phyloP scores from a whole-genome alignment of 306 rosid species.

The Leucaena leucocephala region DNA sequence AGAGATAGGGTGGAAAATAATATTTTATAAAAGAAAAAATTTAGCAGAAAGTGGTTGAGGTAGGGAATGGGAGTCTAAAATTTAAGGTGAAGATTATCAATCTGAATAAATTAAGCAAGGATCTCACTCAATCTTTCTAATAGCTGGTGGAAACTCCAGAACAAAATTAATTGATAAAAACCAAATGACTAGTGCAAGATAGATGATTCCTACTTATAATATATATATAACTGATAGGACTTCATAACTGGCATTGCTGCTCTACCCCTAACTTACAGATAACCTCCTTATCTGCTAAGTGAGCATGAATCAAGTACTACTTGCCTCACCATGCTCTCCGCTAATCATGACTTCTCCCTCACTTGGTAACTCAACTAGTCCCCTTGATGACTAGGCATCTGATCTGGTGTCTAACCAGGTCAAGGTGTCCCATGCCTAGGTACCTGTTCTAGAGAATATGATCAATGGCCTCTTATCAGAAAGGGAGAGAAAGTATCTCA shows the following conservation, averaged over 20 bases:
- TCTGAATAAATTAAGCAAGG: no score
- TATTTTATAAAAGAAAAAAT: background rate
- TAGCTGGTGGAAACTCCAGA: no score
- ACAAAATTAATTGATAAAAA: background rate
- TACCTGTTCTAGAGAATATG: no score
- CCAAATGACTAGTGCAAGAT: background rate
- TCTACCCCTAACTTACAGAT: background rate
- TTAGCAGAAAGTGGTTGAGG: background rate
- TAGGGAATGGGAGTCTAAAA: no score
- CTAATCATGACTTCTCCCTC: background rate
- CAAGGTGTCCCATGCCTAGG: background rate
- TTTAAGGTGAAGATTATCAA: no score
- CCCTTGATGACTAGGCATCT: background rate
- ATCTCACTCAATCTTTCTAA: no score
- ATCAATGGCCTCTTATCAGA: background rate
- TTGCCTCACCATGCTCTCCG: background rate
- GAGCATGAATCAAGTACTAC: background rate
- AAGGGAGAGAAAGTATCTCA: background rate
- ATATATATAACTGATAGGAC: background rate
- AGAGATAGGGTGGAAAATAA: background rate
- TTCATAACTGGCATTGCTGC: background rate
- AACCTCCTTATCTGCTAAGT: background rate
- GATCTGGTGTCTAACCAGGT: background rate
- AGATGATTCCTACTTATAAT: background rate
- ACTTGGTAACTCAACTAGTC: background rate